phyloP scores from a whole-genome alignment of 306 rosid species.

The Quercus variabilis region DNA sequence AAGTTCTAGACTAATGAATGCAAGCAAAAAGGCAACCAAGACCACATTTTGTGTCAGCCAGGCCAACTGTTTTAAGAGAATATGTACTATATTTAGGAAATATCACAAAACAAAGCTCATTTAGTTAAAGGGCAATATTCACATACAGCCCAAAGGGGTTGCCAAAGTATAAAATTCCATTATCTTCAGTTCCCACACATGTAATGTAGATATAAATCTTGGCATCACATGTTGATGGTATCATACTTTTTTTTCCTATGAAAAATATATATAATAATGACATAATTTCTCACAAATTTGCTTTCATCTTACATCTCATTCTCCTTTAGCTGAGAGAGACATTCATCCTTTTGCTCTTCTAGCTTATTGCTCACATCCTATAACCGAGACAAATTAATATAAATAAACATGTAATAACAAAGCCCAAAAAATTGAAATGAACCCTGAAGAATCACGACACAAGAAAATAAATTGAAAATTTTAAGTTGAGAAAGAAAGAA shows the following conservation, averaged over 20 bases:
- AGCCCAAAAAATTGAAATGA: background rate
- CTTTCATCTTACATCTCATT: slow-evolving; percentile 79
- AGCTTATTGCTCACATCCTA: slow-evolving; percentile 90
- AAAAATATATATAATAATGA: background rate
- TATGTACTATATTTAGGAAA: no score
- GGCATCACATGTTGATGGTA: background rate
- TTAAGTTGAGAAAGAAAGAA: background rate
- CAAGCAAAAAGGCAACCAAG: no score
- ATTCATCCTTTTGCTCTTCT: slow-evolving; percentile 94
- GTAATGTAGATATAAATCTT: background rate
- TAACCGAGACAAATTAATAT: slow-evolving; percentile 26
- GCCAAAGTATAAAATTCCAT: background rate
- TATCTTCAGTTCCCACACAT: background rate
- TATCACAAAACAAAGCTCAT: background rate
- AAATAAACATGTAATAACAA: background rate
- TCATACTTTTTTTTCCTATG: background rate
- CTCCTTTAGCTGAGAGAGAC: slow-evolving; percentile 86
- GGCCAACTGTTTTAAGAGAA: no score
- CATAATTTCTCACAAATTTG: slow-evolving; percentile 6
- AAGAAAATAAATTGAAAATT: background rate
- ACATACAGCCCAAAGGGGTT: background rate
- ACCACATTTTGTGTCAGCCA: no score
- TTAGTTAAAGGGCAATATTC: background rate
- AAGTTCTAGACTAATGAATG: no score
- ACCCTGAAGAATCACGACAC: background rate